Evolutionary conservation across 2,329 filamentous ascomycete genomes (phyloP), one percentile per base, ranked within the genome.

Genomic region (Aureobasidium sp.): DNA sequence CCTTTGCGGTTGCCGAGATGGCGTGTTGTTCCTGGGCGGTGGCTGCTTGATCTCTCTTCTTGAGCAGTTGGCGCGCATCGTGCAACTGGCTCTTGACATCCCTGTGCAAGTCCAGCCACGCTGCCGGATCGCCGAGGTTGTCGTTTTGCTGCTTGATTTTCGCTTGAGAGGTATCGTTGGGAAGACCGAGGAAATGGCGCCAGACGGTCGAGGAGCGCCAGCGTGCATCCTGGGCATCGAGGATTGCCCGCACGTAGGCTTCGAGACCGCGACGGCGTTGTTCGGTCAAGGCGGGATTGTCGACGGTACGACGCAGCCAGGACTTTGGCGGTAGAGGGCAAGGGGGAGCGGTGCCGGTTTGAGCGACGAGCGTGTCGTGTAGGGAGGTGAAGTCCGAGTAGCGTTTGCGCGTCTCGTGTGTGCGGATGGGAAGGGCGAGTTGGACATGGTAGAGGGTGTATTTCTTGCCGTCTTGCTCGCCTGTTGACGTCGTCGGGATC

Each of bases 381-480:
- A 95, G 84, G 51, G 79, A 73, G 61, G 79, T 78, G 71, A 94
- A 94, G 72, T 94, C 90, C 59, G 87, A 90, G 79, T 93, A 95
- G 69, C 90, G 88, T 75, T 92, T 93, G 70, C 87, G 85, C 5
- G 91, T 80, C 66, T 88, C 87, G 68, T 87, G 89, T 5, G 88
- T 88, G 52, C 88, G 85, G 15, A 93, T 82, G 0, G 90, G 89
- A 1, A 91, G 85, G 56, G 88, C 86, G 63, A 94, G 80, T 25
- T 85, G 86, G 73, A 92, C 87, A 73, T 90, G 89, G 79, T 92
- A 93, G 66, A 87, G 82, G 0, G 89, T 92, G 74, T 85, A 91
- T 0, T 87, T 81, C 69, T 90, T 90, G 37, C 36, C 45, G 65
- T 81, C 78, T 66, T 79, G 79, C 0, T 73, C 73, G 58, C 81